phyloP scores from a whole-genome alignment of 371 early-diverging fungal genomes.

The Mycotypha africana region DNA sequence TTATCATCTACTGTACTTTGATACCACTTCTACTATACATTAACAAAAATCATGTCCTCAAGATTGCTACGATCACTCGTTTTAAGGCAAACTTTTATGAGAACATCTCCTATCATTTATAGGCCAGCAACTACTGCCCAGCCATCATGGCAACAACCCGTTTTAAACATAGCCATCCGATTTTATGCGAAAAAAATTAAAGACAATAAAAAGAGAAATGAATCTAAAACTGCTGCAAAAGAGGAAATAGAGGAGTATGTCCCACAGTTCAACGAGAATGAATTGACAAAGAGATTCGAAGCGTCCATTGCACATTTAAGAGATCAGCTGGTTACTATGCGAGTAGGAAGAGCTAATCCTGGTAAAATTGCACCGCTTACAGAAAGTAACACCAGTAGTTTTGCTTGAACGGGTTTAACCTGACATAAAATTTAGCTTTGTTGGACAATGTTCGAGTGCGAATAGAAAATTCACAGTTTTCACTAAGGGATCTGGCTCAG shows the following conservation, averaged over 20 bases:
- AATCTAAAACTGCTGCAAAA: slow-evolving; percentile 12
- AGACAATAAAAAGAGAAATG: slow-evolving; percentile 28
- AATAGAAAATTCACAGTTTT: slow-evolving; percentile 49
- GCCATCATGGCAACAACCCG: slow-evolving; percentile 4
- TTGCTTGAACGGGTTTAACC: background rate
- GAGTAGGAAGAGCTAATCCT: slow-evolving; percentile 76
- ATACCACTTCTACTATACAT: too few species aligned
- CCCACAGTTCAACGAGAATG: slow-evolving; percentile 35
- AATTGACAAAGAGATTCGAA: slow-evolving; percentile 40
- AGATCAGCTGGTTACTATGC: slow-evolving; percentile 59
- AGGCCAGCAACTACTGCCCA: background rate
- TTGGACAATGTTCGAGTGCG: slow-evolving; percentile 71
- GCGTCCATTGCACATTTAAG: slow-evolving; percentile 45
- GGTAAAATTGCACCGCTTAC: slow-evolving; percentile 34
- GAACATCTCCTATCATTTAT: background rate
- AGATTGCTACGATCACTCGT: slow-evolving; percentile 5
- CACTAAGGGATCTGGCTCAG: slow-evolving; percentile 71
- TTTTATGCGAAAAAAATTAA: slow-evolving; percentile 34
- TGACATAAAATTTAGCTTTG: slow-evolving; percentile 40
- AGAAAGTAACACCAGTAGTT: background rate
- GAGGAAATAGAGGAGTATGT: slow-evolving; percentile 21
- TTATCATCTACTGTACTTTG: too few species aligned
- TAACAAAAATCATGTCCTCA: too few species aligned
- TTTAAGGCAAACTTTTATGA: background rate
- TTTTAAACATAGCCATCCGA: slow-evolving; percentile 6